A percentile compares a stretch with the other conserved stretches of the same genome.
phyloP scores from a whole-genome alignment of 1,284 basidiomycete species.

The Trametes sp. region DNA sequence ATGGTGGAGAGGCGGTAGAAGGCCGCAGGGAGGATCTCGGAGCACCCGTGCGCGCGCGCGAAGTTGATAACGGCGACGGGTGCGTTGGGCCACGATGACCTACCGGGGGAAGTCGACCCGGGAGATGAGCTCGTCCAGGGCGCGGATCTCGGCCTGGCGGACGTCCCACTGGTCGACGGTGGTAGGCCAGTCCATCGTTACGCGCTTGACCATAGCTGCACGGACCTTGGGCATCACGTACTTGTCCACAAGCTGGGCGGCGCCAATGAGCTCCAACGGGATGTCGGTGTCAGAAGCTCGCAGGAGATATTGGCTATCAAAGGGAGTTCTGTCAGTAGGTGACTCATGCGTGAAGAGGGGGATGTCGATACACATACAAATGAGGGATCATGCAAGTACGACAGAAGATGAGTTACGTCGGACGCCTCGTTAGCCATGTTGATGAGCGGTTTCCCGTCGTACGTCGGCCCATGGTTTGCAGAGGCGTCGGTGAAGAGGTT shows the following conservation, averaged over 20 bases:
- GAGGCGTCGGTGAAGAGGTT: constrained; percentile 70
- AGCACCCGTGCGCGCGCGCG: constrained; percentile 61
- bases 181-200: not conserved
- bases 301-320: not conserved
- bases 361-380: not conserved
- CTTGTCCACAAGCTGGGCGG: constrained; percentile 31
- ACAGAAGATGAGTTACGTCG: constrained; percentile 50
- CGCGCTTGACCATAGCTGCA: not conserved
- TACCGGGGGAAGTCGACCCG: not conserved
- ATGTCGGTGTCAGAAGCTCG: not conserved
- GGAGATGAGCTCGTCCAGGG: constrained; percentile 46
- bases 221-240: not conserved
- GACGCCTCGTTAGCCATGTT: constrained; percentile 26
- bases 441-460: constrained; percentile 24
- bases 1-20: constrained; percentile 62
- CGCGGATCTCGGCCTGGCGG: not conserved
- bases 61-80: constrained; percentile 65
- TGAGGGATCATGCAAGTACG: constrained; percentile 55
- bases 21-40: constrained; percentile 61
- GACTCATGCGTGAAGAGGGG: too few species aligned
- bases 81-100: constrained; percentile 2
- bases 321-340: not conserved
- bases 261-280: not conserved
- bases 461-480: constrained; percentile 6
- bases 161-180: not conserved